Evolutionary conservation across 805 yeast genomes (phyloP).

Genomic region (Kodamaea laetipori): DNA sequence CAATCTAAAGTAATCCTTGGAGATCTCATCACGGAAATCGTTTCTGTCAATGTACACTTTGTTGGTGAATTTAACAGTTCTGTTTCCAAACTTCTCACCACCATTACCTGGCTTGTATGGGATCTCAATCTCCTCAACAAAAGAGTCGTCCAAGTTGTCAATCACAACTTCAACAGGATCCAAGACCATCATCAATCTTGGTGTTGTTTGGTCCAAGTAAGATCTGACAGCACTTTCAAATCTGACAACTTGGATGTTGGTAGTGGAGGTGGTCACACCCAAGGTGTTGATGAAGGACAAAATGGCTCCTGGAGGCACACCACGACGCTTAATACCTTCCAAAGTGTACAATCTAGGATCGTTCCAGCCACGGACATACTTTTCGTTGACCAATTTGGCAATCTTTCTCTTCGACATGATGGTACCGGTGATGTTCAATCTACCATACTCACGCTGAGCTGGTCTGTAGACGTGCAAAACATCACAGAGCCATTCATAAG

Average conservation of each 20-base stretch:
- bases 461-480: constrained; percentile 94
- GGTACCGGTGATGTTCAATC: constrained; percentile 93
- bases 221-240: constrained; percentile 88
- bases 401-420: constrained; percentile 94
- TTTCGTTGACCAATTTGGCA: constrained; percentile 83
- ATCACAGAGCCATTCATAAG: constrained; percentile 98
- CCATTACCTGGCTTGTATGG: constrained; percentile 86
- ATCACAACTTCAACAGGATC: constrained; percentile 83
- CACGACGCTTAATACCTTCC: constrained; percentile 94
- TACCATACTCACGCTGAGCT: constrained; percentile 97
- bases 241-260: constrained; percentile 86
- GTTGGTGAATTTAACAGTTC: constrained; percentile 75
- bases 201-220: constrained; percentile 86
- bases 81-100: constrained; percentile 58
- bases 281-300: constrained; percentile 88
- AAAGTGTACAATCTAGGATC: constrained; percentile 95
- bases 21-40: constrained; percentile 68
- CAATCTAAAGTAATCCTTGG: constrained; percentile 82
- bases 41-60: constrained; percentile 80
- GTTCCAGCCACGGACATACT: constrained; percentile 93
- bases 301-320: constrained; percentile 98
- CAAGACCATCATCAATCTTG: constrained; percentile 90
- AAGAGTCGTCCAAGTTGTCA: constrained; percentile 79
- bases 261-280: constrained; percentile 93
- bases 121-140: constrained; percentile 65